Conservation (phyloP, 345 rosid species). For the Eucalyptus microcorys region DNA sequence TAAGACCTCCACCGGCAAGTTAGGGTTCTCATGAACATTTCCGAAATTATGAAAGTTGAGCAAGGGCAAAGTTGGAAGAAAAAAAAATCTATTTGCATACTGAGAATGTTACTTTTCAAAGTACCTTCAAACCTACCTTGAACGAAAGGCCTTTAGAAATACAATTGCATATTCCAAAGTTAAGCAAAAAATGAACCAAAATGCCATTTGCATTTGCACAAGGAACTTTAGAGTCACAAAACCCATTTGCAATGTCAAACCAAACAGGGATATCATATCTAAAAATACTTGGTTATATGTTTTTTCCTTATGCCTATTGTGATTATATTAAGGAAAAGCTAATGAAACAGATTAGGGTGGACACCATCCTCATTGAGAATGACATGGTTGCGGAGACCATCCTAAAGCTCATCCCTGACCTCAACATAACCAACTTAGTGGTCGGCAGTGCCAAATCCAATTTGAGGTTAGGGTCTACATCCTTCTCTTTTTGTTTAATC, state of each 20-base stretch:
- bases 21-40: not conserved
- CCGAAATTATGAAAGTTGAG: not conserved
- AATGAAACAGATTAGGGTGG: constrained; percentile 43
- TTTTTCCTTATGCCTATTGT: not conserved
- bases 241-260: not conserved
- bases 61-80: not conserved
- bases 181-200: too few relatives aligned
- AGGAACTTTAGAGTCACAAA: not conserved
- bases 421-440: constrained; percentile 63
- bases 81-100: too few relatives aligned
- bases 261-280: not conserved
- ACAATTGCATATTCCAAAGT: not conserved
- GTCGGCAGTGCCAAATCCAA: constrained; percentile 58
- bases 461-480: constrained; percentile 21
- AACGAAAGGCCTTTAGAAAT: too few relatives aligned
- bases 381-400: constrained; percentile 58
- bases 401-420: constrained; percentile 55
- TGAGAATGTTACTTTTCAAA: too few relatives aligned
- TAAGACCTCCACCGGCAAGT: not conserved
- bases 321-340: not conserved
- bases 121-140: too few relatives aligned
- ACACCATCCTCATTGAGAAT: constrained; percentile 65
- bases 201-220: too few relatives aligned
- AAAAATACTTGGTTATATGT: not conserved
- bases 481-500: too few relatives aligned